A percentile compares a stretch with the other conserved stretches of the same genome.
Conservation (phyloP, 129 eudicot species). For the Pseudognaphalium luteoalbum region DNA sequence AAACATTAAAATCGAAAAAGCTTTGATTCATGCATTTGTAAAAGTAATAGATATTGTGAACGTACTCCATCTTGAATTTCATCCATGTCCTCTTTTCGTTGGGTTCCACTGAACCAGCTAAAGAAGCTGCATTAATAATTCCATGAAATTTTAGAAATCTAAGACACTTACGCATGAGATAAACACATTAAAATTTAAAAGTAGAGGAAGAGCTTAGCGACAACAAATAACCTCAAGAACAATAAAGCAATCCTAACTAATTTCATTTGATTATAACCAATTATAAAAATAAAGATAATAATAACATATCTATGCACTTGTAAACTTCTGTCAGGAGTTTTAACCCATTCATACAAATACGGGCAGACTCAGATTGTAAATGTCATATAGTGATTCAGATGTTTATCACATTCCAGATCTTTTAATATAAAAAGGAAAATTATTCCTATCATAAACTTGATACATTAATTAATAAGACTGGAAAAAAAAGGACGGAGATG, state of each 20-base stretch:
- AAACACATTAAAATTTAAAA: not conserved
- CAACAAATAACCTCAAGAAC: not conserved
- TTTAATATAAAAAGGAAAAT: too few species aligned
- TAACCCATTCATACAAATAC: not conserved
- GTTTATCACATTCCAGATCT: not conserved
- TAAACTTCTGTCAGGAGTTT: not conserved
- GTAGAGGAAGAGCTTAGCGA: not conserved
- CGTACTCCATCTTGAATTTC: conserved; percentile 71
- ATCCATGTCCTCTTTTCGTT: conserved; percentile 49
- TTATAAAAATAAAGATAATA: too few species aligned
- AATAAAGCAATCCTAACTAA: not conserved
- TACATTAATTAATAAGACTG: not conserved
- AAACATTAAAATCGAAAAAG: not conserved
- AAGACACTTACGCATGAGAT: conserved; percentile 1
- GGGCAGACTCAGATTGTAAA: not conserved
- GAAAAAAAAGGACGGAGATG: too few species aligned
- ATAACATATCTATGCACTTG: not conserved
- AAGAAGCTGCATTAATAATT: conserved; percentile 67
- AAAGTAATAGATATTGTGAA: not conserved
- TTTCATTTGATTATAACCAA: too few species aligned
- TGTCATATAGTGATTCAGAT: not conserved
- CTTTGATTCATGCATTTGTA: not conserved
- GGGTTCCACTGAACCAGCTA: conserved; percentile 75
- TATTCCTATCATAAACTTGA: too few species aligned
- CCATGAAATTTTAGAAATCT: not conserved